phyloP scores from a whole-genome alignment of 805 yeast genomes.

The Saccharomycopsis sp. region DNA sequence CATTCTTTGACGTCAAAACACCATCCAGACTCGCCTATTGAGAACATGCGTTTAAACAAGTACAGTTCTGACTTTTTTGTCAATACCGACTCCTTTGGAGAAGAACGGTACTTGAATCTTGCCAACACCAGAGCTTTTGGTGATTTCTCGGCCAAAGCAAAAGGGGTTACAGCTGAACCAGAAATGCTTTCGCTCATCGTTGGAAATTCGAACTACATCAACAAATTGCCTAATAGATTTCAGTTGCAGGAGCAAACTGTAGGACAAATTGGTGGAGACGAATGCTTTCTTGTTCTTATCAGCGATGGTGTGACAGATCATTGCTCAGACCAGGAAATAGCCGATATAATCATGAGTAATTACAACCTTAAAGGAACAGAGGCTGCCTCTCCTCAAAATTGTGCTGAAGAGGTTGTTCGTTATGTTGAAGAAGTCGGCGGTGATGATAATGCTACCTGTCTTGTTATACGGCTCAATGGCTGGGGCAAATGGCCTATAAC shows the following conservation, averaged over 20 bases:
- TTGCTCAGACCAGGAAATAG: conserved; percentile 84
- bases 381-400: conserved; percentile 73
- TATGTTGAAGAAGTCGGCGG: conserved; percentile 85
- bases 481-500: conserved; percentile 91
- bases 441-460: conserved; percentile 92
- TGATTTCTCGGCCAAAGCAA: conserved; percentile 69
- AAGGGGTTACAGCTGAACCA: conserved; percentile 90
- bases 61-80: conserved; percentile 59
- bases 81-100: conserved; percentile 76
- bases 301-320: conserved; percentile 84
- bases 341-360: conserved; percentile 74
- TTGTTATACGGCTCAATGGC: conserved; percentile 70
- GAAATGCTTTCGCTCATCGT: conserved; percentile 63
- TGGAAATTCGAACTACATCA: conserved; percentile 48
- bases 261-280: conserved; percentile 65
- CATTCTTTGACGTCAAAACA: conserved; percentile 74
- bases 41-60: conserved; percentile 61
- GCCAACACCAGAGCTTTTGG: conserved; percentile 96
- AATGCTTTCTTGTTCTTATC: conserved; percentile 73
- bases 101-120: conserved; percentile 66
- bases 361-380: conserved; percentile 52
- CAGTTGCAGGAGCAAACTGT: conserved; percentile 23
- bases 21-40: conserved; percentile 80
- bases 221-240: conserved; percentile 19
- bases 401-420: conserved; percentile 78